These are phyloP conservation scores for Eucalyptus viminalis DNA, from an alignment of 345 rosid genomes.

Conservation along the genomic window DNA sequence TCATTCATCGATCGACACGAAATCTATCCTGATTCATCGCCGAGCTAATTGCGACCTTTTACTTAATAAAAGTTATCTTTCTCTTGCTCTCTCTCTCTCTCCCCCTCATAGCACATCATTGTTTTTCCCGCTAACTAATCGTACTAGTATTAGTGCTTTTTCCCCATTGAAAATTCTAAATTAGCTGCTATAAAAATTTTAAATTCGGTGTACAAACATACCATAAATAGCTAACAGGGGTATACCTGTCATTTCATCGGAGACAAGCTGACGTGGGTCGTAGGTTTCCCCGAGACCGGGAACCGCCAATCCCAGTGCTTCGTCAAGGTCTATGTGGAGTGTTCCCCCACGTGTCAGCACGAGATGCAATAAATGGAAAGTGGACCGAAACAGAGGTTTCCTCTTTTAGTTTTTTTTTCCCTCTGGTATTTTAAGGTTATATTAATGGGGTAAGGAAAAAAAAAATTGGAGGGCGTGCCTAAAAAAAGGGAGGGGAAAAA, in stretches of 20 bases:
- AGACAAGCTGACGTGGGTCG: background rate
- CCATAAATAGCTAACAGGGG: background rate
- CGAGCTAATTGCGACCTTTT: background rate
- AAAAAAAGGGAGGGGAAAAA: background rate
- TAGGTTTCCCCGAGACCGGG: background rate
- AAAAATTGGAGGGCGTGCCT: background rate
- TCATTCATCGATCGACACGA: background rate
- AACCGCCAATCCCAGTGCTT: background rate
- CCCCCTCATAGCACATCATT: background rate
- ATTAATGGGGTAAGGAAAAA: background rate
- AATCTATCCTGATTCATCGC: background rate
- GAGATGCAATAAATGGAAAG: background rate
- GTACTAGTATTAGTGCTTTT: background rate
- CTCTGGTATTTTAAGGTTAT: background rate
- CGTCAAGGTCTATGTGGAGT: background rate
- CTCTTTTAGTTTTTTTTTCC: background rate
- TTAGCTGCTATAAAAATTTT: background rate
- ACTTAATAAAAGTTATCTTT: background rate
- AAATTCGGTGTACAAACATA: background rate
- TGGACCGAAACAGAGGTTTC: background rate
- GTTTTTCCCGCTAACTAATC: background rate
- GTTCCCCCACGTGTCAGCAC: background rate
- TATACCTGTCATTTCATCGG: background rate
- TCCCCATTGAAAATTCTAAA: background rate
- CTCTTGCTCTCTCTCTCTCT: background rate